These are phyloP conservation scores for Cytidiella melzeri DNA, from an alignment of 768 basidiomycete species.

Conservation along the genomic window DNA sequence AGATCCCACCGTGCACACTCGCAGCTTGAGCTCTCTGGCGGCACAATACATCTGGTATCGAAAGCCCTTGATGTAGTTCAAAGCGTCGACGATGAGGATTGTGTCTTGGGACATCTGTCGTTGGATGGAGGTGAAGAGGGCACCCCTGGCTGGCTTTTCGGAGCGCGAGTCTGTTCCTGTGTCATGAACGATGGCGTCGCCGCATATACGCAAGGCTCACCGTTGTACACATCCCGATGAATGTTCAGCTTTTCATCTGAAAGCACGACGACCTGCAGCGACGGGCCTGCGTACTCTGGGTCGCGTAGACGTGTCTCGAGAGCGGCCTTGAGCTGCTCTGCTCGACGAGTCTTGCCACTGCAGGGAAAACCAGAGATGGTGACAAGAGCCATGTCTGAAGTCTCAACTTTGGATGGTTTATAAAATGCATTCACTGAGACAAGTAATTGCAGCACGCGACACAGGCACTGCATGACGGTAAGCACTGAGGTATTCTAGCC, in stretches of 20 bases:
- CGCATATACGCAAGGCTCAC: slow-evolving; percentile 33
- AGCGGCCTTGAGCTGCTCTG: slow-evolving; percentile 51
- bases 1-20: slow-evolving; percentile 76
- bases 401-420: too few relatives aligned
- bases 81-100: slow-evolving; percentile 82
- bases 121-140: slow-evolving; percentile 78
- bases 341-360: slow-evolving; percentile 80
- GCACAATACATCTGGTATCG: slow-evolving; percentile 98
- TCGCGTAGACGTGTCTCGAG: slow-evolving; percentile 49
- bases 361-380: slow-evolving; percentile 86
- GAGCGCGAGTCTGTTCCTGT: slow-evolving; percentile 53
- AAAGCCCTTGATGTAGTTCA: slow-evolving; percentile 98
- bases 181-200: slow-evolving; percentile 2
- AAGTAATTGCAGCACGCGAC: too few relatives aligned
- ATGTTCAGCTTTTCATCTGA: slow-evolving; percentile 73
- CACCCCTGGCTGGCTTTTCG: slow-evolving; percentile 85
- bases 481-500: too few relatives aligned
- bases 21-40: slow-evolving; percentile 78
- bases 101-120: slow-evolving; percentile 65
- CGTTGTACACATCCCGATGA: slow-evolving; percentile 62
- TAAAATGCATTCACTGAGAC: too few relatives aligned
- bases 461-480: too few relatives aligned
- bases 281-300: slow-evolving; percentile 46
- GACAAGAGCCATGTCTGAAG: slow-evolving; percentile 95
- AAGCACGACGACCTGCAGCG: slow-evolving; percentile 42